phyloP scores from a whole-genome alignment of 805 yeast genomes.

The Yamadazyma philogaea region DNA sequence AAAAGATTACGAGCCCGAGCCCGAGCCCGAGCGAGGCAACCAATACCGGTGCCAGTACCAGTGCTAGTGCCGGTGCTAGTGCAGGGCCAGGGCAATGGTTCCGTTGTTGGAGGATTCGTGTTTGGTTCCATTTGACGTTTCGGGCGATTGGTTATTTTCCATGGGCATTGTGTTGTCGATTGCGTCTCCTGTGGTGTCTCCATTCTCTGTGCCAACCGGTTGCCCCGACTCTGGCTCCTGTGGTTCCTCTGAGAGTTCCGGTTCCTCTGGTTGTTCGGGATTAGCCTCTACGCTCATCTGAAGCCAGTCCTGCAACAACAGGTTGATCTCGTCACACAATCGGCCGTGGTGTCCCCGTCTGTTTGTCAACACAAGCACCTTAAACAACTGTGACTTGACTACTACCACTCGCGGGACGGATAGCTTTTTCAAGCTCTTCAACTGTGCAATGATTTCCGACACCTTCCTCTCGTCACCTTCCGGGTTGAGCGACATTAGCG shows the following conservation, averaged over 20 bases:
- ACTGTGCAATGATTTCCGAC: conserved; percentile 4
- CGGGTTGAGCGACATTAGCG: neutral
- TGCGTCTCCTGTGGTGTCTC: conserved; percentile 4
- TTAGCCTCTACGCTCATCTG: conserved; percentile 17
- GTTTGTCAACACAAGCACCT: conserved; percentile 29
- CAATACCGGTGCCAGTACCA: too few relatives aligned
- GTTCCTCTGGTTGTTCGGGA: conserved; percentile 14
- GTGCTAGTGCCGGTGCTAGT: too few relatives aligned
- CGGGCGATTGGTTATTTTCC: neutral
- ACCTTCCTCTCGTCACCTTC: neutral
- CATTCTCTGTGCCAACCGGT: conserved; percentile 7
- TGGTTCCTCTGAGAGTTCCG: conserved; percentile 4
- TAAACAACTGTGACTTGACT: conserved; percentile 27
- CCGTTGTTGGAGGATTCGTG: neutral
- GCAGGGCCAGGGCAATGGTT: too few relatives aligned
- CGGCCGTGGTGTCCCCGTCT: conserved; percentile 17
- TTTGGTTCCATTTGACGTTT: neutral
- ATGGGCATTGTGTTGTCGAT: neutral
- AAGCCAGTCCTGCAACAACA: conserved; percentile 21
- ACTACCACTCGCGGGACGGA: conserved; percentile 29
- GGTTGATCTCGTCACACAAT: conserved; percentile 11
- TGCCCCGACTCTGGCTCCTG: conserved; percentile 9
- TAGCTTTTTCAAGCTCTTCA: conserved; percentile 17
- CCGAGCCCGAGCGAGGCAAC: too few relatives aligned
- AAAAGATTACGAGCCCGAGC: too few relatives aligned